These are phyloP conservation scores for Calonectria hongkongensis DNA, from an alignment of 2,329 filamentous ascomycete genomes.

Conservation along the genomic window DNA sequence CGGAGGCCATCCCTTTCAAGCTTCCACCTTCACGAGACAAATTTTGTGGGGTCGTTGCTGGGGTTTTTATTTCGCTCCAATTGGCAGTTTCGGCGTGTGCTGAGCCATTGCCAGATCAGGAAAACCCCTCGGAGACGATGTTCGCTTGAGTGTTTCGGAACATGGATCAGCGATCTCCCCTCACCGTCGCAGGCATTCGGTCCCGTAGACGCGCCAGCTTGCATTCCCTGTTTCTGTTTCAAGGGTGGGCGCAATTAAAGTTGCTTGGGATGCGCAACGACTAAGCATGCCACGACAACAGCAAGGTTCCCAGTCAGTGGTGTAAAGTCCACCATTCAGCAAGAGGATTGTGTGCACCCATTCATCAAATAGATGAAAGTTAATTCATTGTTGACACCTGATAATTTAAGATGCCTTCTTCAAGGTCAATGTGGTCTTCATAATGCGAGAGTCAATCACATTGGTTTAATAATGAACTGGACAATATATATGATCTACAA, in stretches of 20 bases:
- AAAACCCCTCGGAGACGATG: conserved; percentile 16
- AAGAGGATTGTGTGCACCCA: background rate
- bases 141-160: conserved; percentile 21
- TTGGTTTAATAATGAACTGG: too few species aligned
- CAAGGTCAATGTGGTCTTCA: too few species aligned
- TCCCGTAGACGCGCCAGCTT: conserved; percentile 11
- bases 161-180: conserved; percentile 21
- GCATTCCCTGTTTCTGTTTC: conserved; percentile 12
- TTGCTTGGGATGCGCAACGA: background rate
- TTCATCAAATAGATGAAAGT: background rate
- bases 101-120: conserved; percentile 17
- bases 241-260: conserved; percentile 18
- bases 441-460: too few species aligned
- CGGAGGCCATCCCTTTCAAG: conserved; percentile 6
- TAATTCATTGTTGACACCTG: too few species aligned
- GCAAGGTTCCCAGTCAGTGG: background rate
- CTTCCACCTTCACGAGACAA: background rate
- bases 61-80: conserved; percentile 37
- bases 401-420: too few species aligned
- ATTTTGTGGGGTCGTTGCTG: conserved; percentile 18
- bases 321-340: background rate
- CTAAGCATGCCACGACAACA: background rate
- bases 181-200: conserved; percentile 3
- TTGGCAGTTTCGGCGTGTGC: conserved; percentile 11
- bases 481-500: too few species aligned